phyloP scores from a whole-genome alignment of 768 basidiomycete species.

The Chlorophyllum brunneum region DNA sequence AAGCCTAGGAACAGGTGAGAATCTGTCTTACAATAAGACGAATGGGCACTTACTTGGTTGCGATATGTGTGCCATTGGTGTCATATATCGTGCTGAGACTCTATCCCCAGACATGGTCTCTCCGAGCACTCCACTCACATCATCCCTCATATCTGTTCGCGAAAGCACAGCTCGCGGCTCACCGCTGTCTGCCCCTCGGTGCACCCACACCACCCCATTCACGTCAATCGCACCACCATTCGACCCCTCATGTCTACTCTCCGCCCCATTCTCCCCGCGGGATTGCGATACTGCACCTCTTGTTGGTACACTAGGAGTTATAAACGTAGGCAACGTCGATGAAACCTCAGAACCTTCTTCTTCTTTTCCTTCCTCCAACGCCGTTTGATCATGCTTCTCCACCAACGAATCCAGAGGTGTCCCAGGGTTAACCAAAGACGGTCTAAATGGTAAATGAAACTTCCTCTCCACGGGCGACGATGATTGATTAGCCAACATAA shows the following conservation, averaged over 20 bases:
- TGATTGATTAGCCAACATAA: neutral
- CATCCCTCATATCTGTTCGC: conserved; percentile 1
- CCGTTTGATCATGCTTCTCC: neutral
- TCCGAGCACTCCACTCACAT: conserved; percentile 3
- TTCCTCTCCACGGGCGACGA: conserved; percentile 7
- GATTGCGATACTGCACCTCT: neutral
- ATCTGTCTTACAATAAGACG: too few relatives aligned
- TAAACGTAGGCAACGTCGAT: conserved; percentile 6
- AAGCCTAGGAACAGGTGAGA: too few relatives aligned
- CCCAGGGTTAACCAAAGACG: neutral
- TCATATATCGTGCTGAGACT: neutral
- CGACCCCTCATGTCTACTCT: neutral
- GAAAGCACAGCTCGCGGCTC: too few relatives aligned
- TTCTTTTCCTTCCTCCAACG: neutral
- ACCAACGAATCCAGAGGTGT: neutral
- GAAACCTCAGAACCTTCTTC: conserved; percentile 1
- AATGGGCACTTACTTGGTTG: conserved; percentile 1
- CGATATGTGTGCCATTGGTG: conserved; percentile 3
- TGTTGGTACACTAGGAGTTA: neutral
- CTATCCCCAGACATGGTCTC: neutral
- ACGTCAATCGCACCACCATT: conserved; percentile 2
- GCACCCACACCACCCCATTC: conserved; percentile 2
- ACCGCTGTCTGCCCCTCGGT: neutral
- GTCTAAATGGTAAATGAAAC: conserved; percentile 10
- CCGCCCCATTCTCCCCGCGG: neutral